Percentiles rank a stretch among this genome's conserved stretches.
Conservation (phyloP, 2,329 filamentous ascomycete genomes). For the Paracorniculantispora psalliotae region DNA sequence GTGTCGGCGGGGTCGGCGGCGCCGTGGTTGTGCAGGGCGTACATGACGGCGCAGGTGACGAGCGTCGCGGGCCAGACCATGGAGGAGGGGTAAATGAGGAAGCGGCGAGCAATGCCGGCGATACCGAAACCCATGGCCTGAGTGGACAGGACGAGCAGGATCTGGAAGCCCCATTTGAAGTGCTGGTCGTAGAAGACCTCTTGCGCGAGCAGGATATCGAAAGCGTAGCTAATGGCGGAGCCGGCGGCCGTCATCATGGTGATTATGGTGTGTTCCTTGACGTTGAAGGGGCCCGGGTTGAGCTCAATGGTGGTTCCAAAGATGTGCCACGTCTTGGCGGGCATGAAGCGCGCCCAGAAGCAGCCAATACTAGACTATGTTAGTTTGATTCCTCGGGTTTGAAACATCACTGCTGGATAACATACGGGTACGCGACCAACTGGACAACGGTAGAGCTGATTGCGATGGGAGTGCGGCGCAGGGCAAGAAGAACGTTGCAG, state of each 20-base stretch:
- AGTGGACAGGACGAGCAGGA: constrained; percentile 55
- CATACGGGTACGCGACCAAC: constrained; percentile 46
- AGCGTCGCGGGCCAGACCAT: constrained; percentile 61
- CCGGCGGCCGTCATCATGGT: constrained; percentile 39
- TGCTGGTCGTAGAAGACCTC: constrained; percentile 46
- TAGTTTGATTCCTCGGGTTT: neutral
- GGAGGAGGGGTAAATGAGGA: constrained; percentile 55
- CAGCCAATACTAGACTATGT: constrained; percentile 21
- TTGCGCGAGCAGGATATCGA: constrained; percentile 38
- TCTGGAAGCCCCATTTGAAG: constrained; percentile 54
- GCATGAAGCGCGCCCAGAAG: constrained; percentile 29
- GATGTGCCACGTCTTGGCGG: constrained; percentile 25
- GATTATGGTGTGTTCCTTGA: constrained; percentile 47
- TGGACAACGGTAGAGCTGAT: constrained; percentile 53
- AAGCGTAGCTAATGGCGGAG: constrained; percentile 30
- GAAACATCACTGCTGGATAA: neutral
- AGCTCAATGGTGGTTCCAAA: constrained; percentile 30
- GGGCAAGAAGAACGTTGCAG: constrained; percentile 49
- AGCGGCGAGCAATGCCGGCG: constrained; percentile 54
- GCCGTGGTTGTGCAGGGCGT: constrained; percentile 59
- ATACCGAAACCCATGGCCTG: constrained; percentile 61
- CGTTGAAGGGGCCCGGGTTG: constrained; percentile 39
- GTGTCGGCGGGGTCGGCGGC: constrained; percentile 42
- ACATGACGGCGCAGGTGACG: constrained; percentile 58
- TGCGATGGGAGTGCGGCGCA: constrained; percentile 45